Percentiles rank a stretch among this genome's conserved stretches.
phyloP scores from a whole-genome alignment of 1,284 basidiomycete species.

The Bondarzewia mesenterica region DNA sequence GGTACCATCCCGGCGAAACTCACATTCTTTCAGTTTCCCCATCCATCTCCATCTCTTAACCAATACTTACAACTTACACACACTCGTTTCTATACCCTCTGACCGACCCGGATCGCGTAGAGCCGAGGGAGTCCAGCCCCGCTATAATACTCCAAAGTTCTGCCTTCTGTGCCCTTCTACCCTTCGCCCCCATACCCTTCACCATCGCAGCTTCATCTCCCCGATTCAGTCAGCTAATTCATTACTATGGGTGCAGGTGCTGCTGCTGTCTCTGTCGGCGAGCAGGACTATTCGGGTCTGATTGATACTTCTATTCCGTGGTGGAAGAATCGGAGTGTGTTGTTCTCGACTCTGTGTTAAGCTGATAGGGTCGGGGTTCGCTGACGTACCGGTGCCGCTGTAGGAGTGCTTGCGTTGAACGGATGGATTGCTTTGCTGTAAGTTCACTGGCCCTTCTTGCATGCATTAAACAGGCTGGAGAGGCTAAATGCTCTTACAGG shows the following conservation, averaged over 20 bases:
- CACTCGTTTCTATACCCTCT: no score
- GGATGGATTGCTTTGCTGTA: conserved; percentile 58
- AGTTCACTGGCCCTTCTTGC: conserved; percentile 15
- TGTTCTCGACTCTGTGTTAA: no score
- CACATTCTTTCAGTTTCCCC: background rate
- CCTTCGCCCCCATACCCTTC: background rate
- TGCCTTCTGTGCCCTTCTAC: background rate
- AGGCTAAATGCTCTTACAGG: conserved; percentile 23
- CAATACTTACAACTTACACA: no score
- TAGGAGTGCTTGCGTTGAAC: conserved; percentile 46
- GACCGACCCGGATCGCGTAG: no score
- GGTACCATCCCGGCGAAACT: background rate
- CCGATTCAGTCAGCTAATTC: background rate
- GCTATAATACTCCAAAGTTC: background rate
- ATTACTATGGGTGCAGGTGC: conserved; percentile 13
- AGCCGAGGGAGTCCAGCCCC: background rate
- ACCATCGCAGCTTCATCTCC: background rate
- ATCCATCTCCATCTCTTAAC: no score
- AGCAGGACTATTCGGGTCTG: conserved; percentile 17
- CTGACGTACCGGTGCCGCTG: background rate
- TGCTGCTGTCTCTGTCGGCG: conserved; percentile 15
- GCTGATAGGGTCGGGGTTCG: no score
- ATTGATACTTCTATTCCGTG: conserved; percentile 20
- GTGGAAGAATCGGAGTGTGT: conserved; percentile 21
- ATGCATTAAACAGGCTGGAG: background rate